Percentiles rank a stretch among this genome's conserved stretches.
Conservation (phyloP, 805 yeast species). For the Nakazawaea holstii region DNA sequence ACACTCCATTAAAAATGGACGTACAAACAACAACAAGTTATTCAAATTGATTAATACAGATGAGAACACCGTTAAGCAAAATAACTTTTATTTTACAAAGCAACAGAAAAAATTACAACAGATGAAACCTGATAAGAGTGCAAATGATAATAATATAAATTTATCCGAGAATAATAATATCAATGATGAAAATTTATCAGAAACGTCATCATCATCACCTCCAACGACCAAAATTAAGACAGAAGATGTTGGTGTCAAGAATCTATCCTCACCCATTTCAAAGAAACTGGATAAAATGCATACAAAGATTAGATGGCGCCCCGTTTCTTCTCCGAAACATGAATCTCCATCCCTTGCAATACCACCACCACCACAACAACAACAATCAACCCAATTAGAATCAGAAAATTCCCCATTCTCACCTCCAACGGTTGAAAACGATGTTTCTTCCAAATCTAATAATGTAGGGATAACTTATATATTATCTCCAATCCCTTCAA, state of each 20-base stretch:
- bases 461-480: neutral
- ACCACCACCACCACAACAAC: neutral
- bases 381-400: neutral
- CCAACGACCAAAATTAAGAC: neutral
- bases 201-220: neutral
- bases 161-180: neutral
- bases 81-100: slow-evolving; percentile 7
- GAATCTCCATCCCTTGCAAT: neutral
- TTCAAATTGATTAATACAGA: slow-evolving; percentile 5
- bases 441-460: neutral
- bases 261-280: too few species aligned
- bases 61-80: slow-evolving; percentile 3
- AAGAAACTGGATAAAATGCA: neutral
- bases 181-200: neutral
- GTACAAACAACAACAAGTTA: neutral
- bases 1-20: neutral
- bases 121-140: neutral
- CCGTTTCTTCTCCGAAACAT: neutral
- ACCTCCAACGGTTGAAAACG: too few species aligned
- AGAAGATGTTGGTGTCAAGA: neutral
- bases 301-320: neutral
- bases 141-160: neutral
- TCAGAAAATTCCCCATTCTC: neutral
- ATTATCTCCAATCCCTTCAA: neutral
- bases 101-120: neutral